Evolutionary conservation across 2,329 filamentous ascomycete species (phyloP).

Genomic region (Aspergillus sp.): DNA sequence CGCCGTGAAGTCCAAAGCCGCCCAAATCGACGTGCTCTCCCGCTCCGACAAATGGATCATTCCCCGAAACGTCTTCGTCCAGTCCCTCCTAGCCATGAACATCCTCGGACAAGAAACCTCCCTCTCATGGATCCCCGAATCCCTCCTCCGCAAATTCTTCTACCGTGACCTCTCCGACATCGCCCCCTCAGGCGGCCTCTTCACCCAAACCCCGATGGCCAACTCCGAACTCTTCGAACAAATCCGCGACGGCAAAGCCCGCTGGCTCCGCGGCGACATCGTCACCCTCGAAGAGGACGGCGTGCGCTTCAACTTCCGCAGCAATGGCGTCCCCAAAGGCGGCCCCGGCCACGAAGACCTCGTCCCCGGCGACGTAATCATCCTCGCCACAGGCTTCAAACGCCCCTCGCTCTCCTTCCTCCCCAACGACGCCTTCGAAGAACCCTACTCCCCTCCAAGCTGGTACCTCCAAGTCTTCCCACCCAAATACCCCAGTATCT

Average conservation of each 20-base stretch:
- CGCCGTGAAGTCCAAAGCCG: slow-evolving; percentile 65
- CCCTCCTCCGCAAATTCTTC: slow-evolving; percentile 73
- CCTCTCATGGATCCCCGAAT: slow-evolving; percentile 76
- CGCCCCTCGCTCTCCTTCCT: slow-evolving; percentile 73
- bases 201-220: slow-evolving; percentile 83
- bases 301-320: slow-evolving; percentile 70
- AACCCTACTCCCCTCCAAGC: slow-evolving; percentile 75
- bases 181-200: slow-evolving; percentile 70
- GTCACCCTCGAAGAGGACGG: slow-evolving; percentile 64
- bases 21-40: slow-evolving; percentile 70
- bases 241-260: slow-evolving; percentile 68
- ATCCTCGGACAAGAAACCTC: slow-evolving; percentile 75
- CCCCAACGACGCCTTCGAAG: slow-evolving; percentile 69
- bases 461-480: slow-evolving; percentile 91
- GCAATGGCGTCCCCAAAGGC: slow-evolving; percentile 71
- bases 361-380: slow-evolving; percentile 72
- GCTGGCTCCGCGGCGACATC: slow-evolving; percentile 82
- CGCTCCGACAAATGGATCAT: slow-evolving; percentile 87
- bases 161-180: slow-evolving; percentile 78
- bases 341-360: slow-evolving; percentile 69
- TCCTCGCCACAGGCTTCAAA: slow-evolving; percentile 82
- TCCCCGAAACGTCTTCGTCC: slow-evolving; percentile 73
- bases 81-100: slow-evolving; percentile 73
- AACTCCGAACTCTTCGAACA: slow-evolving; percentile 79
- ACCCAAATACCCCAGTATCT: slow-evolving; percentile 69